Base-by-base conservation (phyloP, 1,284 basidiomycete species). In the Acaromyces ingoldii region DNA sequence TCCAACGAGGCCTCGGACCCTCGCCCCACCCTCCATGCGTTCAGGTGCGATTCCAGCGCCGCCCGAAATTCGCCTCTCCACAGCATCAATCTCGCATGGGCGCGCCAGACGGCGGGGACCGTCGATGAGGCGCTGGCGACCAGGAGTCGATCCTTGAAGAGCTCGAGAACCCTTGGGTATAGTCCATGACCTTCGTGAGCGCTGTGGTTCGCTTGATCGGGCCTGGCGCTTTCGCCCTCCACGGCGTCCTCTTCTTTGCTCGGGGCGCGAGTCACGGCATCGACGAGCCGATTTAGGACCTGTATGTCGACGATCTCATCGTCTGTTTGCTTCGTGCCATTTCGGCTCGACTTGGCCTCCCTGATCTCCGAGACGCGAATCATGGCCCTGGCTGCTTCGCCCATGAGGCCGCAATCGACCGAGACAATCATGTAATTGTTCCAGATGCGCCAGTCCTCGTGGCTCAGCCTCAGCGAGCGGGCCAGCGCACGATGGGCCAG, bases 401-500 rank as follows among this genome's bases (percentile, higher is more conserved):
- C 79, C 39, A 96, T 81, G 76, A 96, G 88, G 6, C 92, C 93
- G 13, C 96, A 87, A 67, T 97, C 91, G 76, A 96, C 81, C 6
- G 89, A 83, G 31, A 98, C 86, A 63, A 96, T 80, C 87, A 92
- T 93, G 79, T 92, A 97, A 79, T 99, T 99, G 63, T 82, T 82
- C 95, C 95, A 99, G 84, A 99, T 92, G 15, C 89, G 83, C 93
- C 93, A 98, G 70, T 92, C 92, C 48, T 91, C 86, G 76, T 89
- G 88, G 47, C 83, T 82, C 72, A 83, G 84, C 62, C 85, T 86
- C 54, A 98, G 82, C 3, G 92, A 91, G 62, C 90, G 86, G 63
- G 87, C 86, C 36, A 99, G 85, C 10, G 95, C 93, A n/a, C 86
- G 86, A 81, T 91, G 95, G 0, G 95, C 95, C 36, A 91, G 83